Evolutionary conservation across 129 eudicot genomes (phyloP), one percentile per base, ranked within the genome.

Genomic region (Flaveria robusta): DNA sequence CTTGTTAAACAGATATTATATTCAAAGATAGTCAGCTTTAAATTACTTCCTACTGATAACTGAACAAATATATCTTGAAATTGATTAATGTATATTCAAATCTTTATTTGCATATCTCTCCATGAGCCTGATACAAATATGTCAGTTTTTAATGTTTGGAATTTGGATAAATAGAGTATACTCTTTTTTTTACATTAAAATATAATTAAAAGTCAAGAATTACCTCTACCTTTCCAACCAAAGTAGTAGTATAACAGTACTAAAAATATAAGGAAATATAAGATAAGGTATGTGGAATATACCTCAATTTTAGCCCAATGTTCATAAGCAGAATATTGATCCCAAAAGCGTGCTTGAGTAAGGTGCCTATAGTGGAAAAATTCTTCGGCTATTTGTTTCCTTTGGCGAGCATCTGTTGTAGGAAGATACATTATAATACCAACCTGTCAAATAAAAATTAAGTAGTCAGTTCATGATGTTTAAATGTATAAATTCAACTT

Each of bases 261-360:
- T 3, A 64, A 51, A 31, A 51, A 37, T 37, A 67, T 11, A 26
- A 22, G 12, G 12, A 19, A 77, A 73, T 23, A 62, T 74, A 74
- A 75, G 10, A 55, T 76, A 16, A 2, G 55, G 78, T 16, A 70
- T 63, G 27, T 74, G 7, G 73, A 58, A 65, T 43, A 24, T 84
- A 94, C 97, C 99, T 94, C 99, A 75, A 94, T 94, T 81, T 94
- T 94, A 42, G 99, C 99, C 99, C 99, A 94, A 68, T 94, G 99
- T 81, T 94, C 99, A 84, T 81, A 94, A 76, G 99, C 99, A 52
- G 92, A 94, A 87, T 84, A 94, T 24, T 70, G 82, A 80, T 91
- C 93, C 99, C 99, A 94, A 22, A 94, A 75, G 24, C 73, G 84
- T 22, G 74, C 59, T 74, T 84, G 91, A 16, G 99, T 86, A 86